Base-by-base conservation (phyloP, 805 yeast genomes). In the Candida silvatica region DNA sequence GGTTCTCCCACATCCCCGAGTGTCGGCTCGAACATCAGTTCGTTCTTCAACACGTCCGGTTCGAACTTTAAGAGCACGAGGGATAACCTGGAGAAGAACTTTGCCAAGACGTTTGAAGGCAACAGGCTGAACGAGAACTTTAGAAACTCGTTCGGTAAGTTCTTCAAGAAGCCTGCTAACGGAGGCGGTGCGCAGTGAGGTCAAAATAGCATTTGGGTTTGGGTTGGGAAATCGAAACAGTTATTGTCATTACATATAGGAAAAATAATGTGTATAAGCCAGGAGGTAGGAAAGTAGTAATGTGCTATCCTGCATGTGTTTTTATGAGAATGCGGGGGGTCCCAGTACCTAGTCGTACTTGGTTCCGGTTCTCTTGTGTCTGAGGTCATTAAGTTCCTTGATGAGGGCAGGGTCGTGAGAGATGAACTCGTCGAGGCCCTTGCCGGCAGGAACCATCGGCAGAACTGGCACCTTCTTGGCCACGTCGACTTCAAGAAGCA, bases 401-500 rank as follows among this genome's bases (percentile, higher is more conserved):
- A 86, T 95, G 37, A 77, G 80, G 48, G 74, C 82, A 30, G 86
- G 78, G 57, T 90, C 96, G 61, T 80, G 92, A 31, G 71, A 70
- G 46, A 92, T 82, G 58, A 90, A 88, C 61, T 92, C 97, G 54
- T 92, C 90, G 52, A 92, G 71, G 44, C 83, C 95, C 60, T 83
- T 85, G 49, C 97, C 98, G 41, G 78, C 94, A 36, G 98, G 95
- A 36, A 92, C 97, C 94, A 92, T 87, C 37, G 98, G 98, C 58
- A 92, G 72, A 41, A 92, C 97, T 35, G 97, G 96, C 32, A 90
- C 95, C 69, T 82, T 82, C 71, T 77, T 76, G 65, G 88, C 97
- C 22, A 87, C 92, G 34, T 78, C 51, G 29, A 87, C 97, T 68
- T 92, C 98, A 52, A 90, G 63, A 54, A 92, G 71, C 31, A 88